A percentile compares a stretch with the other conserved stretches of the same genome.
Evolutionary conservation across 2,329 filamentous ascomycete species (phyloP).

Genomic region (Knoxdaviesia proteae): DNA sequence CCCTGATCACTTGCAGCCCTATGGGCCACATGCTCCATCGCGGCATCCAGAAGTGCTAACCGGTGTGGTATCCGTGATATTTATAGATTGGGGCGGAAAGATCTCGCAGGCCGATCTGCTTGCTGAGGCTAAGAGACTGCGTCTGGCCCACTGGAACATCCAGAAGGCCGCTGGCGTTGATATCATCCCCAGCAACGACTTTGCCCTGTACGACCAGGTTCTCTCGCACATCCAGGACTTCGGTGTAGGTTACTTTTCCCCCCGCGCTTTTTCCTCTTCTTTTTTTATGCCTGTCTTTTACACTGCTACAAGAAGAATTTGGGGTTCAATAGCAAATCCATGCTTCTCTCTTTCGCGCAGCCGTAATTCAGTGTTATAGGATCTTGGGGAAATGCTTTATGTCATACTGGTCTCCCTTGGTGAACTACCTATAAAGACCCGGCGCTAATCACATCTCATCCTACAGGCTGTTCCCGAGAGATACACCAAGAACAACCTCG

Average conservation of each 20-base stretch:
- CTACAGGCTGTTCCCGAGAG: conserved; percentile 68
- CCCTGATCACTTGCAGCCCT: too few species aligned
- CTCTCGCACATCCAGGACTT: conserved; percentile 97
- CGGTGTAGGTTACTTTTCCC: conserved; percentile 41
- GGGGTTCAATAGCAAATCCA: too few species aligned
- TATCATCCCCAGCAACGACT: conserved; percentile 98
- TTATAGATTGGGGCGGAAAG: conserved; percentile 67
- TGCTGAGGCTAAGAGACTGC: conserved; percentile 87
- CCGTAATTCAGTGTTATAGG: too few species aligned
- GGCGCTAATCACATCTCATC: conserved; percentile 3
- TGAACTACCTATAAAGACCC: conserved; percentile 1
- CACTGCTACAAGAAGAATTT: too few species aligned
- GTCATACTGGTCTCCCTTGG: background rate
- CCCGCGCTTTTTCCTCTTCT: background rate
- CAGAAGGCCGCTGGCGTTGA: conserved; percentile 97
- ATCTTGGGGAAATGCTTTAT: too few species aligned
- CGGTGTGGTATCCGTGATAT: conserved; percentile 2
- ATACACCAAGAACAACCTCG: conserved; percentile 76
- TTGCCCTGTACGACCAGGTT: conserved; percentile 95
- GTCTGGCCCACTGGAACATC: conserved; percentile 96
- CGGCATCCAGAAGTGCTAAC: conserved; percentile 6
- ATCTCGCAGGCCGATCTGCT: conserved; percentile 79
- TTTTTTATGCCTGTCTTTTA: too few species aligned
- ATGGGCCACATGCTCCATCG: background rate
- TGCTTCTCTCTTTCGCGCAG: too few species aligned